These are phyloP conservation scores for Teratosphaeria zuluensis DNA, from an alignment of 2,329 filamentous ascomycete genomes.

Conservation along the genomic window DNA sequence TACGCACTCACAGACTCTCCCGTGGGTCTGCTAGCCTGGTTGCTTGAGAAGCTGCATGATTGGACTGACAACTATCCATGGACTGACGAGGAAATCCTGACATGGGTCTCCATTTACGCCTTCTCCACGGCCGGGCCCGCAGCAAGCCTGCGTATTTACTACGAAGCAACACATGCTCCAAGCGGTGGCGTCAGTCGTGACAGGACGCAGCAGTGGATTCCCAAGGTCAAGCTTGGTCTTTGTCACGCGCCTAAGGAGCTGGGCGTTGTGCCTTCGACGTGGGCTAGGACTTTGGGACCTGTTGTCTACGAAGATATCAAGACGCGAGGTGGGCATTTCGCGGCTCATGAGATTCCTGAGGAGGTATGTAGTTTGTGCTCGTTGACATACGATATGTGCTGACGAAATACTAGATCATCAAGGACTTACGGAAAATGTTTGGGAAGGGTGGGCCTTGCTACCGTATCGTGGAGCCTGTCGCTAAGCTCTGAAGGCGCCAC, in stretches of 20 bases:
- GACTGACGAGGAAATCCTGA: conserved; percentile 67
- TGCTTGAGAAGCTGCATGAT: conserved; percentile 70
- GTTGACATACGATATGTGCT: background rate
- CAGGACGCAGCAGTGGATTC: conserved; percentile 33
- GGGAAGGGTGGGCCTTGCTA: conserved; percentile 30
- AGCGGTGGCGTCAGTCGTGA: conserved; percentile 19
- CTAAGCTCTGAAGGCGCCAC: background rate
- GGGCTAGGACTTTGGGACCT: conserved; percentile 47
- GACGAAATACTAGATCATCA: conserved; percentile 28
- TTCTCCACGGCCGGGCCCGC: conserved; percentile 61
- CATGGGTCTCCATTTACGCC: conserved; percentile 65
- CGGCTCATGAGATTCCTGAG: conserved; percentile 47
- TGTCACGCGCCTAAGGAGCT: conserved; percentile 52
- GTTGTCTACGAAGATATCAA: conserved; percentile 49
- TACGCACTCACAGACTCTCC: conserved; percentile 62
- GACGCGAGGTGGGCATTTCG: conserved; percentile 48
- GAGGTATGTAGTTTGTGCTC: background rate
- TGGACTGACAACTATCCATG: conserved; percentile 62
- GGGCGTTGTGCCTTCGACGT: conserved; percentile 43
- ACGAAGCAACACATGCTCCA: conserved; percentile 47
- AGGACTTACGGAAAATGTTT: conserved; percentile 49
- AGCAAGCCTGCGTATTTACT: conserved; percentile 61
- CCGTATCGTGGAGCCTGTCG: conserved; percentile 5
- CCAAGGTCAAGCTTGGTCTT: conserved; percentile 42
- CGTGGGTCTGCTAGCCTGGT: conserved; percentile 63